These are phyloP conservation scores for Pythium plurisporium DNA, from an alignment of 352 stramenopile species.

Conservation along the genomic window DNA sequence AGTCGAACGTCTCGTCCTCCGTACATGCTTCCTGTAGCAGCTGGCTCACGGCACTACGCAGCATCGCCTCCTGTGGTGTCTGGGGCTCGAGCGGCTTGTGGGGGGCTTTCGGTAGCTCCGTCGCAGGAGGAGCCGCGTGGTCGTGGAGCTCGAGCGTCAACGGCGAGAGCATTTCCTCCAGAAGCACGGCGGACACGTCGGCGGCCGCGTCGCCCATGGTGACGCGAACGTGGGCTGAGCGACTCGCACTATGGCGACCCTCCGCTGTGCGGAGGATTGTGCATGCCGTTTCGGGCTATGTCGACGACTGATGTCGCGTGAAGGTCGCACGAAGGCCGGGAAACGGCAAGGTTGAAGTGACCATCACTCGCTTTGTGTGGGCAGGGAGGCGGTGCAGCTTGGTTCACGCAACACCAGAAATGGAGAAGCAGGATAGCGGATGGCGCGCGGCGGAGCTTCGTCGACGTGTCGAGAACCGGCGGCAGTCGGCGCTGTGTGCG, in stretches of 20 bases:
- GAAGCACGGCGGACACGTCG: background rate
- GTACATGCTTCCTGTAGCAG: constrained; percentile 48
- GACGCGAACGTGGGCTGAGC: too few relatives aligned
- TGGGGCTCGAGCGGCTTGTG: too few relatives aligned
- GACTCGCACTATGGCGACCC: too few relatives aligned
- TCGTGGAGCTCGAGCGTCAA: background rate
- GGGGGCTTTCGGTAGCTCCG: too few relatives aligned
- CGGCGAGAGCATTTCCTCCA: constrained; percentile 7
- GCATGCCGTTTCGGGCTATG: constrained; percentile 1
- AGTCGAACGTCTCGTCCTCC: constrained; percentile 42
- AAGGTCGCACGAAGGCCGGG: constrained; percentile 28
- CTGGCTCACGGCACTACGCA: constrained; percentile 41
- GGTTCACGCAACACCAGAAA: background rate
- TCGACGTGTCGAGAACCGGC: constrained; percentile 39
- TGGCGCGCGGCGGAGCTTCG: constrained; percentile 47
- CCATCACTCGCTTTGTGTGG: constrained; percentile 6
- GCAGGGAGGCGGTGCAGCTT: background rate
- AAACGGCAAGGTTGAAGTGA: constrained; percentile 15
- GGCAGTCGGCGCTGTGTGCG: constrained; percentile 1
- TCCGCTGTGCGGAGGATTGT: too few relatives aligned
- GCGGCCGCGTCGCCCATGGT: background rate
- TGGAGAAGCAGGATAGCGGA: constrained; percentile 4
- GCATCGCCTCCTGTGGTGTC: constrained; percentile 25
- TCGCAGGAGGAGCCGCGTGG: too few relatives aligned
- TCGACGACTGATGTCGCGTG: constrained; percentile 19